phyloP scores from a whole-genome alignment of 139 green algal genomes.

The Chlorella sp. region DNA sequence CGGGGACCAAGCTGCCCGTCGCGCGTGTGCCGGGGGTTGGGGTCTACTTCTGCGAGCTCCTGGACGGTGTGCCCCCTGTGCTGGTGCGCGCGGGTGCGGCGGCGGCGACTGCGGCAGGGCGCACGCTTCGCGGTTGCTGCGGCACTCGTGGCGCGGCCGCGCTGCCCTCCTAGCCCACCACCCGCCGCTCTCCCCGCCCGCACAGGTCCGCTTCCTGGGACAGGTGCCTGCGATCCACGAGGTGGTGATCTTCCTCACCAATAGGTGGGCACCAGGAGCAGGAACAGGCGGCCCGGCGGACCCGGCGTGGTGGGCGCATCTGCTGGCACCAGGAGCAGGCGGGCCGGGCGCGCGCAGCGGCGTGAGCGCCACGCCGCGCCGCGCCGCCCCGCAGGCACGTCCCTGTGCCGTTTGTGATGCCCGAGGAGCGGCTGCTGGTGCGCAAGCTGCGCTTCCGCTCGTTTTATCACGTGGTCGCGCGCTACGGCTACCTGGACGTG shows the following conservation, averaged over 20 bases:
- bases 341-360: background rate
- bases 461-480: constrained; percentile 39
- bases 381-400: background rate
- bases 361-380: background rate
- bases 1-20: background rate
- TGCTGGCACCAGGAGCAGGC: background rate
- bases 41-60: constrained; percentile 18
- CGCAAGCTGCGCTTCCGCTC: background rate
- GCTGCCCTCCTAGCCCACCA: too few species aligned
- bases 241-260: constrained; percentile 21
- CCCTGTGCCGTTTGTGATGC: constrained; percentile 25
- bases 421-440: constrained; percentile 36
- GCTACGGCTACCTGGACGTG: constrained; percentile 56
- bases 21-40: constrained; percentile 26
- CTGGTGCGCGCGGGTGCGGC: too few species aligned
- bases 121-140: too few species aligned
- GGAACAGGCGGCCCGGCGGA: too few species aligned
- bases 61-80: constrained; percentile 12
- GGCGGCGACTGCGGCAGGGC: too few species aligned
- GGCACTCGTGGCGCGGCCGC: too few species aligned
- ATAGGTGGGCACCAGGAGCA: background rate
- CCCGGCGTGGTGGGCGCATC: too few species aligned
- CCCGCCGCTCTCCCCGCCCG: too few species aligned
- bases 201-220: constrained; percentile 8
- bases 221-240: constrained; percentile 18